Evolutionary conservation across 148 eudicot genomes (phyloP).

Genomic region (Rhododendron simsii): DNA sequence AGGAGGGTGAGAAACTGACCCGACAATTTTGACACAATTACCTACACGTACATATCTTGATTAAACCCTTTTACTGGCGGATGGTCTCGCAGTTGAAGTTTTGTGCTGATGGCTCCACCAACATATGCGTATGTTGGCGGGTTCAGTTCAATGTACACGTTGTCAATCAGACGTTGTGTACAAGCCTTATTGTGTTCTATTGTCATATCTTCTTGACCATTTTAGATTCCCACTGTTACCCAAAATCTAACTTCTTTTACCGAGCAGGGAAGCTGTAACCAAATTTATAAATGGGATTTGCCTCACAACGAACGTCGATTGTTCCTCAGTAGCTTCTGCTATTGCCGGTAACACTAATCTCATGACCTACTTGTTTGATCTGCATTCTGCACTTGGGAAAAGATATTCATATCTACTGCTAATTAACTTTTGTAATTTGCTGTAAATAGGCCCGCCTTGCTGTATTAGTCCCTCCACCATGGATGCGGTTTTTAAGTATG

Average conservation of each 20-base stretch:
- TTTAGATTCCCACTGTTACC: neutral
- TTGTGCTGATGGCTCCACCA: too few relatives aligned
- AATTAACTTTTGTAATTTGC: neutral
- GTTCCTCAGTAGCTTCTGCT: slow-evolving; percentile 20
- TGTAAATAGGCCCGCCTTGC: slow-evolving; percentile 50
- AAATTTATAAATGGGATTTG: slow-evolving; percentile 30
- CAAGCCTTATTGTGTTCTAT: neutral
- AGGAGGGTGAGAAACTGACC: slow-evolving; percentile 35
- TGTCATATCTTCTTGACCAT: neutral
- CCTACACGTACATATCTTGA: neutral
- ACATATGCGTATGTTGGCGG: too few relatives aligned
- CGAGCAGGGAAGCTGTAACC: slow-evolving; percentile 26
- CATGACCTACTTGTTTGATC: neutral
- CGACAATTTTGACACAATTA: neutral
- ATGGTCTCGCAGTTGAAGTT: too few relatives aligned
- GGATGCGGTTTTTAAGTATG: slow-evolving; percentile 32
- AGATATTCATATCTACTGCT: too few relatives aligned
- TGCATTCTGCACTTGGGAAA: neutral
- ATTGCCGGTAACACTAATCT: slow-evolving; percentile 29
- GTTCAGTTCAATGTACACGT: neutral
- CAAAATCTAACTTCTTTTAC: neutral
- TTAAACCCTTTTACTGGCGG: too few relatives aligned
- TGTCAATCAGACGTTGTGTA: neutral
- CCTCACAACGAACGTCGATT: slow-evolving; percentile 14
- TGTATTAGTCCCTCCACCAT: slow-evolving; percentile 52